These are phyloP conservation scores for Dryas alaskensis DNA, from an alignment of 306 rosid species.

Conservation along the genomic window DNA sequence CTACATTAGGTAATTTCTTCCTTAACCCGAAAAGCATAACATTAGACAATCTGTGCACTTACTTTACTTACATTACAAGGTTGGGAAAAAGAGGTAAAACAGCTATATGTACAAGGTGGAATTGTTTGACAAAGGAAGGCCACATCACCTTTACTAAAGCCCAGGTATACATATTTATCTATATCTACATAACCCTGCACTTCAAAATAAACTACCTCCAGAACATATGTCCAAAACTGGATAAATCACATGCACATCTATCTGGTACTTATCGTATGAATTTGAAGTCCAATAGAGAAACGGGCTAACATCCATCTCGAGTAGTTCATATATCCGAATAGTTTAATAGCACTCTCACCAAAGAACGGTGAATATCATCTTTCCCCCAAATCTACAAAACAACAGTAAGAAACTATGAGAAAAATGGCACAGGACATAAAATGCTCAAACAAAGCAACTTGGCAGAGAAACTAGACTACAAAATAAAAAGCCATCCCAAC, in stretches of 20 bases:
- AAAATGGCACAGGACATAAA: background rate
- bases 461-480: no score
- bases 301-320: slow-evolving; percentile 31
- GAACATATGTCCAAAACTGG: slow-evolving; percentile 47
- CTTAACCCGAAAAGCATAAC: background rate
- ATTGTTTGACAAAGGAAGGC: slow-evolving; percentile 36
- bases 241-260: slow-evolving; percentile 40
- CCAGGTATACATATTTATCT: slow-evolving; percentile 27
- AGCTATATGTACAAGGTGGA: slow-evolving; percentile 46
- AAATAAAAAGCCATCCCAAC: no score
- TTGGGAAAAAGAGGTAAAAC: slow-evolving; percentile 16
- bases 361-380: slow-evolving; percentile 5
- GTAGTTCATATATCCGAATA: slow-evolving; percentile 38
- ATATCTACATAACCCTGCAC: slow-evolving; percentile 24
- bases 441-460: no score
- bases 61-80: slow-evolving; percentile 49
- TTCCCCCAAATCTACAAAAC: slow-evolving; percentile 7
- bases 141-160: slow-evolving; percentile 27
- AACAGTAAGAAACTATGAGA: background rate
- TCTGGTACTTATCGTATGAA: slow-evolving; percentile 28
- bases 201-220: slow-evolving; percentile 38
- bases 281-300: slow-evolving; percentile 16
- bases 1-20: background rate
- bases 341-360: slow-evolving; percentile 35
- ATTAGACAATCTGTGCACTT: slow-evolving; percentile 28